Base-by-base conservation (phyloP, 202 grass and related monocot species). In the Digitaria exilis region DNA sequence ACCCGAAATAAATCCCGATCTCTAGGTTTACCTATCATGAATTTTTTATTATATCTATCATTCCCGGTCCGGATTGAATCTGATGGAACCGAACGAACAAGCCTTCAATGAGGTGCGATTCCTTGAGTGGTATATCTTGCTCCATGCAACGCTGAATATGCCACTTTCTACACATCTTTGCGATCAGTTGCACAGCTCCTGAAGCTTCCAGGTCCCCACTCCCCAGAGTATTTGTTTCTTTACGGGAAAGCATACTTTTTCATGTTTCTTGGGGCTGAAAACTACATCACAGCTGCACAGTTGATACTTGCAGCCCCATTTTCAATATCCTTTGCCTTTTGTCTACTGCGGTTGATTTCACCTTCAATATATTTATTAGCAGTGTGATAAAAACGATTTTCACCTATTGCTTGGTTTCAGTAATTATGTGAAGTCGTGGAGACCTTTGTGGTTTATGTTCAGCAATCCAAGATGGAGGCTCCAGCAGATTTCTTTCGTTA, bases 351-450 rank as follows among this genome's bases (percentile, higher is more conserved):
- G 9, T 62, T 51, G 6, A 18, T 17, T 69, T 32, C 22, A 49
- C 28, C 57, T 77, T 37, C 71, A 19, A 59, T 73, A 59, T 67
- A 39, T 49, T 24, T n/a, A n/a, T n/a, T n/a, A n/a, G n/a, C 11
- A 11, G 14, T 65, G 48, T 67, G 66, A 75, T 71, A n/a, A 19
- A 46, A 78, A 39, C 48, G 13, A 2, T 57, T 71, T 88, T 21
- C 26, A 5, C 37, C 42, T 79, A 48, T 73, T 88, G 35, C 21
- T 58, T 67, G 10, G 17, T 48, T 66, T 54, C 80, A 84, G 74
- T 66, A 66, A 84, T 71, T 68, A 39, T 65, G 16, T 41, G 67
- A 16, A 16, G 25, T 35, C 37, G 43, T 73, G 15, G 28, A 67
- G 26, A 73, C 9, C 5, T 60, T 16, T 65, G 16, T 28, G 34